phyloP scores from a whole-genome alignment of 257 asterid genomes.

The Orobanche coerulescens region DNA sequence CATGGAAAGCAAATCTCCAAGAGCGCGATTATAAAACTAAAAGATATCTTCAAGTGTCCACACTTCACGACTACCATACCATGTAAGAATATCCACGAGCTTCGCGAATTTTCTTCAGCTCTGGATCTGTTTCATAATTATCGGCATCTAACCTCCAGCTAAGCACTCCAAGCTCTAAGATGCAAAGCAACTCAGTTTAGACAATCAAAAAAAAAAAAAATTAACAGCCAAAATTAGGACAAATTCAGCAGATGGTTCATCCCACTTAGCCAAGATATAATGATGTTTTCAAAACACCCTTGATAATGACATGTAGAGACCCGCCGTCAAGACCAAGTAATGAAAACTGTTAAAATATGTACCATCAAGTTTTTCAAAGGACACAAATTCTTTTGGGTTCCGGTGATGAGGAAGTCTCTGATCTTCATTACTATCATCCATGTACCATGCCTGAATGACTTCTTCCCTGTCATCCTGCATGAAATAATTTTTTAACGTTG shows the following conservation, averaged over 20 bases:
- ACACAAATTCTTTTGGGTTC: constrained; percentile 67
- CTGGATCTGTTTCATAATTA: constrained; percentile 82
- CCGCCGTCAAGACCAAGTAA: too few relatives aligned
- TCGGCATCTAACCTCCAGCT: constrained; percentile 96
- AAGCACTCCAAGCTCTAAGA: constrained; percentile 80
- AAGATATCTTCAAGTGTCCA: too few relatives aligned
- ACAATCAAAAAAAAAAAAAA: constrained; percentile 9
- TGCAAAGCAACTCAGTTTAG: constrained; percentile 12
- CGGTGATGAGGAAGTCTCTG: constrained; percentile 95
- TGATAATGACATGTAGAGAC: too few relatives aligned
- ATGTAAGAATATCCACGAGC: constrained; percentile 75
- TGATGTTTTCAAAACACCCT: too few relatives aligned
- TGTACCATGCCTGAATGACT: constrained; percentile 91
- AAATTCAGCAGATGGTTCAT: background rate
- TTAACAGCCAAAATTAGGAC: background rate
- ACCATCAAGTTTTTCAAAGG: constrained; percentile 87
- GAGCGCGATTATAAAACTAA: background rate
- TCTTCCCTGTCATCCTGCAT: constrained; percentile 64
- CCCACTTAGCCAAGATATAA: background rate
- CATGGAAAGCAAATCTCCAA: background rate
- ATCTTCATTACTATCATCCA: constrained; percentile 84
- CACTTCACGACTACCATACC: too few relatives aligned
- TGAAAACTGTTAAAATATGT: background rate
- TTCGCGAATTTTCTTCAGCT: constrained; percentile 76
- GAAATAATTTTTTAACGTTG: constrained; percentile 10